These are phyloP conservation scores for Leishmania guyanensis DNA, from an alignment of 208 protist genomes.

Conservation along the genomic window DNA sequence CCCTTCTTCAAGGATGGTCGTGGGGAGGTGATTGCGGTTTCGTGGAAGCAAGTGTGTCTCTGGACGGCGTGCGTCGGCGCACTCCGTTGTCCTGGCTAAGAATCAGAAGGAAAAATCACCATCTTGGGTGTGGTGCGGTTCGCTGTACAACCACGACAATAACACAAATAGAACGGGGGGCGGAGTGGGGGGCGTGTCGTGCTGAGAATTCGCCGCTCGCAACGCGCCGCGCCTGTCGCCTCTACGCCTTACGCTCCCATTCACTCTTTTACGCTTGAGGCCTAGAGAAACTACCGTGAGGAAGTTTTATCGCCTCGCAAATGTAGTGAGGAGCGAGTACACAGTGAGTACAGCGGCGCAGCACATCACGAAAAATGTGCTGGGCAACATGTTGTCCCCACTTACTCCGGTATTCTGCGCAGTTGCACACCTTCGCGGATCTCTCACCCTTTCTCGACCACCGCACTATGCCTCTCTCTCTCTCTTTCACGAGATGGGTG, in stretches of 20 bases:
- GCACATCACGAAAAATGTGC: neutral
- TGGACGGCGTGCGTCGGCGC: neutral
- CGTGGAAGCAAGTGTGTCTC: neutral
- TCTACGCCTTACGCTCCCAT: neutral
- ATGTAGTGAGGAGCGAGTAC: neutral
- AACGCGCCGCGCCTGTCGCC: neutral
- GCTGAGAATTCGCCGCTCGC: neutral
- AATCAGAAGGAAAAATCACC: neutral
- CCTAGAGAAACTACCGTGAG: neutral
- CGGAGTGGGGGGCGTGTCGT: too few relatives aligned
- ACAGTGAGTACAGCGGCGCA: neutral
- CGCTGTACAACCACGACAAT: neutral
- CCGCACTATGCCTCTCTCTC: neutral
- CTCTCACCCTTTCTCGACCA: neutral
- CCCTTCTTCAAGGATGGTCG: slow-evolving; percentile 1
- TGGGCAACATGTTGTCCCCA: neutral
- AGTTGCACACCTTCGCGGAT: neutral
- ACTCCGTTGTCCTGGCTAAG: neutral
- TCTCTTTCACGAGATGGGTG: neutral
- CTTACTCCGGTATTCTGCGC: neutral
- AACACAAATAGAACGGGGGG: neutral
- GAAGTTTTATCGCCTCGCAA: neutral
- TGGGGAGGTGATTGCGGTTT: neutral
- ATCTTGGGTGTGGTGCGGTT: neutral
- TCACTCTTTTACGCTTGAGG: neutral